Evolutionary conservation across 2,329 filamentous ascomycete genomes (phyloP).

Genomic region (Colletotrichum coccodes): DNA sequence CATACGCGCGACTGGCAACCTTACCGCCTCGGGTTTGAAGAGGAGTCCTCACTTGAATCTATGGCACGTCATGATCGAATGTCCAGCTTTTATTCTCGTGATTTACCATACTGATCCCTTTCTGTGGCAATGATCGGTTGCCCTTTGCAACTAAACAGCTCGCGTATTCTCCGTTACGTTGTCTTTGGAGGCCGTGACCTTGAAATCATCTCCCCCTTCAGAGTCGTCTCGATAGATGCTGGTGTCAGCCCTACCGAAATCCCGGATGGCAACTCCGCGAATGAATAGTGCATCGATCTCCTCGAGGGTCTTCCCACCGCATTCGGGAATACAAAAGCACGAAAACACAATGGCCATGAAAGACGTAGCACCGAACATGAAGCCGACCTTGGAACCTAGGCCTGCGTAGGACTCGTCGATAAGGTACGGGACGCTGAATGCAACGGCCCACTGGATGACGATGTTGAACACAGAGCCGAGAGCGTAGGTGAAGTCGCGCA

Average conservation of each 20-base stretch:
- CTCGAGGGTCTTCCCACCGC: conserved; percentile 76
- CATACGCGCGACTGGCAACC: too few relatives aligned
- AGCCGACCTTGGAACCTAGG: conserved; percentile 38
- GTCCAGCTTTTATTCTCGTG: too few relatives aligned
- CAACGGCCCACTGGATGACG: conserved; percentile 43
- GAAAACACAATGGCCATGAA: conserved; percentile 12
- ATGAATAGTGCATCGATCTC: conserved; percentile 73
- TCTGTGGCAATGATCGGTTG: too few relatives aligned
- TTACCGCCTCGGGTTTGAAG: too few relatives aligned
- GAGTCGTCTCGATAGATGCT: background rate
- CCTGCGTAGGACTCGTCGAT: conserved; percentile 45
- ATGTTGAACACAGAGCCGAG: conserved; percentile 5
- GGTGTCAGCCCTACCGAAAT: conserved; percentile 1
- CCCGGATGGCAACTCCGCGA: background rate
- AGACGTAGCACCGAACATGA: conserved; percentile 12
- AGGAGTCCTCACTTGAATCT: too few relatives aligned
- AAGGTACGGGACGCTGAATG: conserved; percentile 50
- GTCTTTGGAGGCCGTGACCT: background rate
- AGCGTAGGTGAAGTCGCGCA: conserved; percentile 43
- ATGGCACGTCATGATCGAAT: too few relatives aligned
- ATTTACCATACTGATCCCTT: too few relatives aligned
- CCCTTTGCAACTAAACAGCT: background rate
- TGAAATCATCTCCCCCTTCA: background rate
- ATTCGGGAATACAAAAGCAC: conserved; percentile 50
- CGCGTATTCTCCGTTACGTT: background rate